Evolutionary conservation across 2,329 filamentous ascomycete species (phyloP), one percentile per base, ranked within the genome.

Genomic region (Phyllosticta ampelicida): DNA sequence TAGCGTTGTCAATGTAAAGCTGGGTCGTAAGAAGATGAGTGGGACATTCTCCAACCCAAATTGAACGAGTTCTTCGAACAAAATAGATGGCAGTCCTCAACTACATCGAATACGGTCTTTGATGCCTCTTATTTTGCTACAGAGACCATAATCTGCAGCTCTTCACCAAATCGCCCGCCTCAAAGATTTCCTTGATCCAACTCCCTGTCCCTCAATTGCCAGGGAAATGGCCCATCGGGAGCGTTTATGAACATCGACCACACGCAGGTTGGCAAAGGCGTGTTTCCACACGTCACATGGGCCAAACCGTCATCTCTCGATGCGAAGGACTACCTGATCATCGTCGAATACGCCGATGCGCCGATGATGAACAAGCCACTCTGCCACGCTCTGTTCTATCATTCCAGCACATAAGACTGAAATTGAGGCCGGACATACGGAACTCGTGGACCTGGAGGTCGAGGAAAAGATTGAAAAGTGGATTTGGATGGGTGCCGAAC

Each of bases 401-500:
- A 63, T 63, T 16, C 56, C 62, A 9, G 44, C 53, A 9, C 18
- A 23, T 9, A 56, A 19, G 5, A 62, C 51, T 9, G 18, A 52
- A 28, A 19, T 62, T 28, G 48, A 26, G 21, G 13, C 54, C 10
- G 36, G 29, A 18, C 60, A 60, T 19, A 20, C 54, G 10, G 29
- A 61, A 26, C 11, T 36, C 11, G 36, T 54, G 18, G 30, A 61
- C 11, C 9, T 8, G 9, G 16, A 13, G n/a, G 60, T 63, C 16
- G 57, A 52, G 26, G 67, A 64, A 36, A 68, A 65, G 1, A 61
- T 62, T 78, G 21, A 70, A 68, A 50, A 75, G 77, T 0, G 77
- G 77, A 0, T 81, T 80, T 60, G 68, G 73, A 57, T 78, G 77
- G 52, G 78, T 77, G 2, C 66, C 70, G 60, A 79, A 74, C 21